Percentiles rank a stretch among this genome's conserved stretches.
These are phyloP conservation scores for Conringia planisiliqua DNA, from an alignment of 345 rosid species.

Conservation along the genomic window DNA sequence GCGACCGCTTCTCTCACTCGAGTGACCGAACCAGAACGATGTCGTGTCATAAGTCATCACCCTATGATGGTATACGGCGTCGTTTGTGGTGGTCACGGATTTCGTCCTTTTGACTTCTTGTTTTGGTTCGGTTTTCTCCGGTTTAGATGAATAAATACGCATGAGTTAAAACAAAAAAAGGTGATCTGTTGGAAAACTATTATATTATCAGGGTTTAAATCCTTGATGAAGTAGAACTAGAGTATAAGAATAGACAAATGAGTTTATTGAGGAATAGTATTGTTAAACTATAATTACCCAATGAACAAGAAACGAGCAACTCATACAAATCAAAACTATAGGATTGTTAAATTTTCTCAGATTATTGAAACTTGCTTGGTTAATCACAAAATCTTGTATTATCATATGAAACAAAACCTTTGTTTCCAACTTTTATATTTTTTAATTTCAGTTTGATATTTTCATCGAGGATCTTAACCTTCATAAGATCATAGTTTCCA, in stretches of 20 bases:
- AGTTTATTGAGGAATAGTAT: too few relatives aligned
- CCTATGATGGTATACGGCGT: constrained; percentile 1
- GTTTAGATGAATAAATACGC: background rate
- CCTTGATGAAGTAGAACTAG: background rate
- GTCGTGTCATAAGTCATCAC: background rate
- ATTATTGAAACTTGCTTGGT: background rate
- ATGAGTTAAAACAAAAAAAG: background rate
- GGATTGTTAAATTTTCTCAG: background rate
- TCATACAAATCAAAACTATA: too few relatives aligned
- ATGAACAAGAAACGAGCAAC: too few relatives aligned
- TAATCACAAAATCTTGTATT: background rate
- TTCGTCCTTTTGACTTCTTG: background rate
- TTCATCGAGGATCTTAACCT: background rate
- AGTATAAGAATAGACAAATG: background rate
- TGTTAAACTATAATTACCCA: too few relatives aligned
- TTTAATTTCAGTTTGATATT: background rate
- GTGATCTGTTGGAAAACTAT: too few relatives aligned
- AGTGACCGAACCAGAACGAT: background rate
- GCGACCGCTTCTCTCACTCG: background rate
- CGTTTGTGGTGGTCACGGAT: background rate
- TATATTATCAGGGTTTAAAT: background rate
- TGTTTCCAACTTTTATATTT: background rate
- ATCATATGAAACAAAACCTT: background rate
- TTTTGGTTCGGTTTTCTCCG: background rate
- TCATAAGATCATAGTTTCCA: background rate